Base-by-base conservation (phyloP, 768 basidiomycete genomes). In the Kwoniella bestiolae region DNA sequence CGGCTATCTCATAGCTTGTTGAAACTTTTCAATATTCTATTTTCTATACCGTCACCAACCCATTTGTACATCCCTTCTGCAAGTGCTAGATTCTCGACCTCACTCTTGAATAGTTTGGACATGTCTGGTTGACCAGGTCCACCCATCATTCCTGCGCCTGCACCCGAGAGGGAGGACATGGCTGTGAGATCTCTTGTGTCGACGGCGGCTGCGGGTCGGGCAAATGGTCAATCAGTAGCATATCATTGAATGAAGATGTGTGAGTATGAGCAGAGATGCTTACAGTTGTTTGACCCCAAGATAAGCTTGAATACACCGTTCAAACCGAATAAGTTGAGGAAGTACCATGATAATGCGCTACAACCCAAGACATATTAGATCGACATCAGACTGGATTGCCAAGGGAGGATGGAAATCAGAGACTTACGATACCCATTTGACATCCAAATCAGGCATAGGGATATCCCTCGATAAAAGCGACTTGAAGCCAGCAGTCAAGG, bases 401-500 rank as follows among this genome's bases (percentile, higher is more conserved):
- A 29, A n/a, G 12, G 23, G 11, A 45, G 12, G 26, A 25, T 26
- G 23, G 5, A 55, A n/a, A 29, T 23, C n/a, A 51, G 16, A 47
- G 3, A 72, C 76, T 67, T 47, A 96, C 23, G 96, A 99, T 32
- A 98, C 96, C 94, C 96, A 99, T 82, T 92, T 87, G 11, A 97
- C 96, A 81, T 98, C 95, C 90, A 98, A 91, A 79, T 96, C 93
- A 11, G 89, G 89, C 0, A 94, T 94, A 78, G 93, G 90, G 52
- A 98, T 91, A 26, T 94, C 95, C 55, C 94, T 88, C 75, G 98
- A 94, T 11, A 99, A 87, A 90, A 99, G 95, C 14, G 91, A 90
- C 80, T 97, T 98, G 86, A 98, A 99, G 2, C 94, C 94, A 29
- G 93, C 85, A 6, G 96, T 98, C 56, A 99, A 83, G 2, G 96